Percentiles rank a stretch among this genome's conserved stretches.
Evolutionary conservation across 2,329 filamentous ascomycete genomes (phyloP).

Genomic region (Fusarium ambrosium): DNA sequence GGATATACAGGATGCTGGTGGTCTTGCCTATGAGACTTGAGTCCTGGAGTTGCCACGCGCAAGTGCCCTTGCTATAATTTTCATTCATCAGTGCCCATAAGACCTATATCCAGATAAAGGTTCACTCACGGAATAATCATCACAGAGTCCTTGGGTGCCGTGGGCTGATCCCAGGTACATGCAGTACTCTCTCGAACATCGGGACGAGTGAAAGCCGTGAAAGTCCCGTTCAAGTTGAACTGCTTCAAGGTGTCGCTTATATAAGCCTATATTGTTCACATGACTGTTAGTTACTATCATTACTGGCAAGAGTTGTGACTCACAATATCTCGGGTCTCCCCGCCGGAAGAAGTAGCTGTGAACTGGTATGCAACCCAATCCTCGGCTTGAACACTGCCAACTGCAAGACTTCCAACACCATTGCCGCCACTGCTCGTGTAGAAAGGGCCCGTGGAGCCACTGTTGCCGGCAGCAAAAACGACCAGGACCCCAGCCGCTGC

Average conservation of each 20-base stretch:
- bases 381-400: slow-evolving; percentile 9
- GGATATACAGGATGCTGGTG: not conserved
- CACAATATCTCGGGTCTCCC: slow-evolving; percentile 14
- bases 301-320: not conserved
- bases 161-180: not conserved
- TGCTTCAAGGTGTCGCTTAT: not conserved
- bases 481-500: slow-evolving; percentile 7
- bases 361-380: slow-evolving; percentile 10
- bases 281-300: not conserved
- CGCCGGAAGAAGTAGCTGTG: slow-evolving; percentile 10
- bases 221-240: slow-evolving; percentile 4
- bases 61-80: not conserved
- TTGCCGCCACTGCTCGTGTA: slow-evolving; percentile 12
- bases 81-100: not conserved
- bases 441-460: slow-evolving; percentile 10
- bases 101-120: not conserved
- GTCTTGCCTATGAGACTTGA: not conserved
- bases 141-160: not conserved
- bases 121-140: not conserved
- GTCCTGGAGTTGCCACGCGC: not conserved
- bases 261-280: not conserved
- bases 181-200: not conserved
- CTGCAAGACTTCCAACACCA: slow-evolving; percentile 5
- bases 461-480: slow-evolving; percentile 14
- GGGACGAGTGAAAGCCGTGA: not conserved